phyloP scores from a whole-genome alignment of 202 grass and related monocot species.

The Cymbopogon flexuosus region DNA sequence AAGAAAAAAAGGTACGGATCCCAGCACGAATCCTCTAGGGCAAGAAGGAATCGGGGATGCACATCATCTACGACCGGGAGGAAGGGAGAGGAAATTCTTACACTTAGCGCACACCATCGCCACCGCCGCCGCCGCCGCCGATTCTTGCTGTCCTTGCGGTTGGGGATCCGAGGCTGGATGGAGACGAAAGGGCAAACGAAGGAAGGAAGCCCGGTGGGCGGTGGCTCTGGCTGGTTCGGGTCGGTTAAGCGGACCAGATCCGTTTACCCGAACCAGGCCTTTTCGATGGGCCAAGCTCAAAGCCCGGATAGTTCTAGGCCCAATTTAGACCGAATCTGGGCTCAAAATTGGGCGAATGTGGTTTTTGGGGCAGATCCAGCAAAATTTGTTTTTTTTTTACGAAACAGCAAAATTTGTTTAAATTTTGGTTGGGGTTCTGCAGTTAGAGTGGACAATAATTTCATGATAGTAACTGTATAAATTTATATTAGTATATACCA shows the following conservation, averaged over 20 bases:
- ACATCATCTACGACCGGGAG: no score
- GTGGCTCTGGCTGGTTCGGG: neutral
- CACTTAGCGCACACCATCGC: constrained; percentile 80
- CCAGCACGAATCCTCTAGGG: constrained; percentile 8
- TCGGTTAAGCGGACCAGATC: neutral
- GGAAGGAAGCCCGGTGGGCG: neutral
- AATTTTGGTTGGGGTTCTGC: no score
- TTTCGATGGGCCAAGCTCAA: neutral
- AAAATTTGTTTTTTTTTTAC: neutral
- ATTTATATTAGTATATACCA: no score
- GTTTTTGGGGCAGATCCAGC: no score
- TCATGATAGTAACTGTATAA: no score
- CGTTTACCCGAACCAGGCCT: neutral
- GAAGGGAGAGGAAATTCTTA: no score
- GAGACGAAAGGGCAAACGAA: neutral
- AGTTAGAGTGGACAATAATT: no score
- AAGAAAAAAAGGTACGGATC: neutral
- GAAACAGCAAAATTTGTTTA: no score
- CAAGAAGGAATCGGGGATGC: neutral
- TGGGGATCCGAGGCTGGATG: neutral
- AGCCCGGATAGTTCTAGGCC: neutral
- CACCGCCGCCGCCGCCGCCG: neutral
- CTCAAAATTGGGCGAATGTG: neutral
- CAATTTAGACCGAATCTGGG: neutral
- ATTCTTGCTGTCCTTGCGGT: neutral